Base-by-base conservation (phyloP, 2,329 filamentous ascomycete species). In the Coniochaeta sp. region DNA sequence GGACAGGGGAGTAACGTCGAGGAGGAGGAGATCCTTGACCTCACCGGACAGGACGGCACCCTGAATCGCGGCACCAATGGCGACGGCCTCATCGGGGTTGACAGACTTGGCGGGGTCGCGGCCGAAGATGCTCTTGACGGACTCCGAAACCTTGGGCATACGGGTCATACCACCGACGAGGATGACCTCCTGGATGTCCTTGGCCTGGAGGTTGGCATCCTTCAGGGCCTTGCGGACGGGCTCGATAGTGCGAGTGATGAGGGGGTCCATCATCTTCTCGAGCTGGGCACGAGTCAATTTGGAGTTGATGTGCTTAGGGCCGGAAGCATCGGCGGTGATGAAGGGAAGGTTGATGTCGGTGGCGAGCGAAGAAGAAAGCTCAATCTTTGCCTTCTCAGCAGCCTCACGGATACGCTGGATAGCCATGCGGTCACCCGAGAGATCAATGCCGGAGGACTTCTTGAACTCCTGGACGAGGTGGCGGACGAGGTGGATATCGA, bases 361-460 rank as follows among this genome's bases (percentile, higher is more conserved):
- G 73, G 95, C 89, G 61, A 91, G 83, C 53, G 91, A 91, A 30
- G 91, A 96, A 12, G 92, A 97, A 61, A 97, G 80, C 78, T 96
- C 92, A 66, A 96, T 96, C 89, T 97, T 97, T 69, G 92, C 92
- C 85, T 96, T 96, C 83, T 97, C 92, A 62, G 91, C 91, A 62
- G 91, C 92, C 79, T 96, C 92, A 76, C 92, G 91, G 71, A 97
- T 96, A 84, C 92, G 87, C 83, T 96, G 92, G 68, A 97, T 95
- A 63, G 92, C 92, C 91, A 96, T 96, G 71, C 92, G 91, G 78
- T 97, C 92, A 67, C 75, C 77, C 54, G 90, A 88, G 61, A 97
- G 83, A 70, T 97, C 92, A 60, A 96, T 87, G 58, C 88, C 86
- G 58, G 89, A 90, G 62, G 95, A 89, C 76, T 90, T 92, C 88